Conservation (phyloP, 495 filamentous ascomycete species). For the Penicillium salamii region DNA sequence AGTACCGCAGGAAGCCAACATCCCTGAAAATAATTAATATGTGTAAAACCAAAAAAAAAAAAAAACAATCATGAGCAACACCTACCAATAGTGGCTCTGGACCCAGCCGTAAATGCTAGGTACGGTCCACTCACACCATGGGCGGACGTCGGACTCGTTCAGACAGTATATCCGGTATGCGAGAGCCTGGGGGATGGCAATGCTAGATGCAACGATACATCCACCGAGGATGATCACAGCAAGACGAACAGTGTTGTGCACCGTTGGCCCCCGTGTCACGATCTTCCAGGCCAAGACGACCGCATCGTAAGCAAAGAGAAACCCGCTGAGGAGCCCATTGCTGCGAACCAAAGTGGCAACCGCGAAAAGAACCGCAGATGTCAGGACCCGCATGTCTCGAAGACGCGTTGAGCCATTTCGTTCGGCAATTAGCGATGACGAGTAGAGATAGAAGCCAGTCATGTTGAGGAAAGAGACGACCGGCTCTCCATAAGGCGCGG, state of each 20-base stretch:
- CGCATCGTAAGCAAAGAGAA: constrained; percentile 64
- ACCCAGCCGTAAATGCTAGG: constrained; percentile 93
- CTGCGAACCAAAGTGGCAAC: constrained; percentile 73
- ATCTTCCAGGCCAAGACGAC: constrained; percentile 28
- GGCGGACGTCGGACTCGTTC: constrained; percentile 37
- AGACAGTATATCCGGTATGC: constrained; percentile 75
- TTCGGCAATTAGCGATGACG: constrained; percentile 47
- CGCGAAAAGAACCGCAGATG: constrained; percentile 67
- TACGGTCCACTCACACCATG: constrained; percentile 69
- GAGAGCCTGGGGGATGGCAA: constrained; percentile 66
- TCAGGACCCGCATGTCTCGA: constrained; percentile 50
- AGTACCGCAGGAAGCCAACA: constrained; percentile 84
- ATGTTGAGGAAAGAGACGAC: constrained; percentile 78
- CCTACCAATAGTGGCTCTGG: constrained; percentile 85
- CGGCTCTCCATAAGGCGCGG: constrained; percentile 81
- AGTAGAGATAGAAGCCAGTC: constrained; percentile 66
- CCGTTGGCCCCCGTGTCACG: constrained; percentile 24
- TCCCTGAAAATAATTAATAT: constrained; percentile 55
- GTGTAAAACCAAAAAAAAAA: background rate
- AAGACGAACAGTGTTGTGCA: constrained; percentile 41
- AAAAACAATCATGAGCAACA: background rate
- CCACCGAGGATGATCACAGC: constrained; percentile 62
- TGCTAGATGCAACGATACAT: constrained; percentile 60
- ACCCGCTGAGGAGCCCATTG: constrained; percentile 84
- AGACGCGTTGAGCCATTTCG: constrained; percentile 12